Evolutionary conservation across 106 monocot species (phyloP).

Genomic region (Narthecium ossifragum): DNA sequence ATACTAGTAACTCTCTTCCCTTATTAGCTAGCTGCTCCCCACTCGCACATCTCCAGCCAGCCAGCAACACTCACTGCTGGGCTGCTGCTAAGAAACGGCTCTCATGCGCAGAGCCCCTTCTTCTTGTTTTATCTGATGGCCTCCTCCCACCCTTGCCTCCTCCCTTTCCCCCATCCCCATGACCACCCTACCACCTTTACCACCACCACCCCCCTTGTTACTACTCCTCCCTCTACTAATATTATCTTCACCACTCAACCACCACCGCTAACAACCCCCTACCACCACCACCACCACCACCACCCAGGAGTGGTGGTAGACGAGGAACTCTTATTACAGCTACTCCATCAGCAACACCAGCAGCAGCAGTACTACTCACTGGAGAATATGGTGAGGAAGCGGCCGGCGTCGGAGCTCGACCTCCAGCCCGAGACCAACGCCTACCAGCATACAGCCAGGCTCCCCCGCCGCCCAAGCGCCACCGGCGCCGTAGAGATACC

Average conservation of each 20-base stretch:
- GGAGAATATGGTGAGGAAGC: slow-evolving; percentile 55
- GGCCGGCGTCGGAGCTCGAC: slow-evolving; percentile 66
- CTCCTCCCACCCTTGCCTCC: slow-evolving; percentile 14
- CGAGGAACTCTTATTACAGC: slow-evolving; percentile 15
- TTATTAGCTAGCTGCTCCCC: too few species aligned
- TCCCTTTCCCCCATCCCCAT: slow-evolving; percentile 2
- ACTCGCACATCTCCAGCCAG: too few species aligned
- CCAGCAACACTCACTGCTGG: too few species aligned
- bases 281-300: slow-evolving; percentile 1
- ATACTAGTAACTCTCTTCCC: too few species aligned
- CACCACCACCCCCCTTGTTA: neutral
- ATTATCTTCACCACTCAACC: slow-evolving; percentile 9
- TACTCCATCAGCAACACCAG: slow-evolving; percentile 21
- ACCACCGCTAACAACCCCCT: neutral
- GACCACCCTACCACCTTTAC: neutral
- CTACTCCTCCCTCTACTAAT: neutral
- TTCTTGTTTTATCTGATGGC: slow-evolving; percentile 49
- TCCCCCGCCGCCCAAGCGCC: slow-evolving; percentile 21
- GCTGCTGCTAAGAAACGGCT: too few species aligned
- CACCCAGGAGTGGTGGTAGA: slow-evolving; percentile 11
- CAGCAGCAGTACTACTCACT: slow-evolving; percentile 11
- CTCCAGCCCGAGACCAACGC: slow-evolving; percentile 24
- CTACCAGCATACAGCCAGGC: slow-evolving; percentile 10
- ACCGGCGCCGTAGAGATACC: slow-evolving; percentile 1
- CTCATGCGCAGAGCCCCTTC: slow-evolving; percentile 22